Evolutionary conservation across 805 yeast genomes (phyloP), one percentile per base, ranked within the genome.

Genomic region (Kodamaea neixiangensis): DNA sequence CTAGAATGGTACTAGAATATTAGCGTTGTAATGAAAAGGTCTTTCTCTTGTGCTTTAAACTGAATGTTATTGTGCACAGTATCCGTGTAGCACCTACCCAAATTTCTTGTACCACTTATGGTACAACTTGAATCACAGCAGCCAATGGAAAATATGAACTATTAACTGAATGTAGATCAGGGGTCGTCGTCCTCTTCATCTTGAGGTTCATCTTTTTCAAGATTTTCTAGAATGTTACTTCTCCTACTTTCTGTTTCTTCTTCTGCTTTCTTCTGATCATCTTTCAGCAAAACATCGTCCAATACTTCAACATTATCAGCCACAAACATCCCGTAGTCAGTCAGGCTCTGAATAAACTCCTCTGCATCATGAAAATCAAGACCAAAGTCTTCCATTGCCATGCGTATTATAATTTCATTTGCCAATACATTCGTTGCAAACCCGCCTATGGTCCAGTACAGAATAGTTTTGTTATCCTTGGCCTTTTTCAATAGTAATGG

Each of bases 371-470:
- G 75, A 13, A 76, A 55, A n/a, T 64, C 58, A 38, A 39, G 25
- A 1, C 57, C 49, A 64, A 73, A 57, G 53, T 83, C 86, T 3
- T 76, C 74, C 61, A 75, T 71, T 6, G 80, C 76, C 17, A 84
- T 58, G 25, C 82, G 66, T 5, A 81, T 66, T 3, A 83, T 72
- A 5, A 86, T 62, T 57, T 86, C 92, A 21, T 86, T 84, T 6
- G 88, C 83, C 19, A 87, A 63, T 1, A 86, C 83, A 58, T 80
- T 82, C 14, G 79, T 72, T 2, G 78, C 66, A 60, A 85, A 87
- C 48, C 79, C 78, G 18, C 75, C 73, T 1, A 71, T 57, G 2
- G 87, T 80, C 89, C 90, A 86, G 70, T 83, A 86, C 42, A 69
- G 66, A 6, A 86, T 63, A 1, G 83, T 80, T 17, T 69, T 66